phyloP scores from a whole-genome alignment of 2,329 filamentous ascomycete genomes.

The Neonectria neomacrospora region DNA sequence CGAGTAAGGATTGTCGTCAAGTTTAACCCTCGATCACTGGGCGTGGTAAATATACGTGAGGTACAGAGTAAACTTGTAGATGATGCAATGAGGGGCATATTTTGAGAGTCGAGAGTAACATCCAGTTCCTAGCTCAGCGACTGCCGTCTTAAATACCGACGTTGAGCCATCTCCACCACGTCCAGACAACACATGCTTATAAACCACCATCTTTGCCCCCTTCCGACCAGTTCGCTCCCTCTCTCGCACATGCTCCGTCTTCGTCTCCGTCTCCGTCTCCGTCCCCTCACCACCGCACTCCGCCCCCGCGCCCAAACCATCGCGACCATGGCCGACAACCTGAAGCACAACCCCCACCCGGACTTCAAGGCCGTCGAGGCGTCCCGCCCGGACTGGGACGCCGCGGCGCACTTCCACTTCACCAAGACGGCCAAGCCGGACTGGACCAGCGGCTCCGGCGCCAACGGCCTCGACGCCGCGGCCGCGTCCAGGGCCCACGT shows the following conservation, averaged over 20 bases:
- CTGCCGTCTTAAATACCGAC: slow-evolving; percentile 13
- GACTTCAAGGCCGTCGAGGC: slow-evolving; percentile 81
- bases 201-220: neutral
- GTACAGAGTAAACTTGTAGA: neutral
- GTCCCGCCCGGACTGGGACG: slow-evolving; percentile 70
- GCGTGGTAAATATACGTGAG: too few species aligned
- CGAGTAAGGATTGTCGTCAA: neutral
- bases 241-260: slow-evolving; percentile 1
- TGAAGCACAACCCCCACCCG: slow-evolving; percentile 68
- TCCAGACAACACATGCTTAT: neutral
- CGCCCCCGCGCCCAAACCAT: slow-evolving; percentile 15
- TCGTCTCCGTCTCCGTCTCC: neutral
- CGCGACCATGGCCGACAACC: slow-evolving; percentile 45
- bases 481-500: slow-evolving; percentile 66
- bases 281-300: slow-evolving; percentile 21
- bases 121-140: neutral
- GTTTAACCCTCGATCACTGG: neutral
- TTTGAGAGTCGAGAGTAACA: neutral
- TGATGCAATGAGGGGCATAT: neutral
- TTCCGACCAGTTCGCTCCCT: neutral
- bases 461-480: slow-evolving; percentile 61
- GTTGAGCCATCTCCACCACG: slow-evolving; percentile 23
- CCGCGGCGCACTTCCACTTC: slow-evolving; percentile 59
- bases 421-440: slow-evolving; percentile 72
- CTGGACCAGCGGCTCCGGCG: slow-evolving; percentile 74